Percentiles rank a stretch among this genome's conserved stretches.
Evolutionary conservation across 441 rosid genomes (phyloP).

Genomic region (Omphalea diandra): DNA sequence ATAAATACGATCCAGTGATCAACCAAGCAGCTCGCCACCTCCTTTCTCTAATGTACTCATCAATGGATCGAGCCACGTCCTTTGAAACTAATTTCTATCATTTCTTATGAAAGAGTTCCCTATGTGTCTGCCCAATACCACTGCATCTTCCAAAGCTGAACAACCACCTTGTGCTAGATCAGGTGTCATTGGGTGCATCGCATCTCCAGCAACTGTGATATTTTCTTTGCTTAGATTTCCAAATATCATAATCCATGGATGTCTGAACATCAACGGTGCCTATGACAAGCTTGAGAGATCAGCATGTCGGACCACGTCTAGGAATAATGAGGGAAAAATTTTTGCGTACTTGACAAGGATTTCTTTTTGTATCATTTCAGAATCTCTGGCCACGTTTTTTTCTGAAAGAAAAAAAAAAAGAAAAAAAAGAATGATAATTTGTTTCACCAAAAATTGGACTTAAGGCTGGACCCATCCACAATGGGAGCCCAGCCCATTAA

Average conservation of each 20-base stretch:
- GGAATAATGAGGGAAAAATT: conserved; percentile 26
- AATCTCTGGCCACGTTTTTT: conserved; percentile 17
- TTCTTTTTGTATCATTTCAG: conserved; percentile 29
- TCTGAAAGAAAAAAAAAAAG: conserved; percentile 14
- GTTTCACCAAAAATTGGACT: too few relatives aligned
- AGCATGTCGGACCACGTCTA: conserved; percentile 30
- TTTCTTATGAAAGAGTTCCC: conserved; percentile 19
- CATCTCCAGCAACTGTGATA: conserved; percentile 44
- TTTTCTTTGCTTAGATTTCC: conserved; percentile 32
- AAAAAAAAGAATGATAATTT: background rate
- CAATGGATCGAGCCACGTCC: conserved; percentile 23
- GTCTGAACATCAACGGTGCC: conserved; percentile 34
- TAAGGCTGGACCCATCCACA: too few relatives aligned
- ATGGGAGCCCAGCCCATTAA: too few relatives aligned
- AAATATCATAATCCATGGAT: conserved; percentile 36
- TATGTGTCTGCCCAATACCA: conserved; percentile 41
- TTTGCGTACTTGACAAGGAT: conserved; percentile 27
- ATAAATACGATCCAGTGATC: conserved; percentile 26
- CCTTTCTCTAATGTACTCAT: conserved; percentile 35
- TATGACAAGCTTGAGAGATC: conserved; percentile 41
- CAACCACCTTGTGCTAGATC: conserved; percentile 47
- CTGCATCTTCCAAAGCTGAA: conserved; percentile 44
- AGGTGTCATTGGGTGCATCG: conserved; percentile 59
- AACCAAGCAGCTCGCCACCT: conserved; percentile 36
- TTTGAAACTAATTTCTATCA: conserved; percentile 5